Conservation (phyloP, 164 flowering plant genomes). For the Aristolochia californica region DNA sequence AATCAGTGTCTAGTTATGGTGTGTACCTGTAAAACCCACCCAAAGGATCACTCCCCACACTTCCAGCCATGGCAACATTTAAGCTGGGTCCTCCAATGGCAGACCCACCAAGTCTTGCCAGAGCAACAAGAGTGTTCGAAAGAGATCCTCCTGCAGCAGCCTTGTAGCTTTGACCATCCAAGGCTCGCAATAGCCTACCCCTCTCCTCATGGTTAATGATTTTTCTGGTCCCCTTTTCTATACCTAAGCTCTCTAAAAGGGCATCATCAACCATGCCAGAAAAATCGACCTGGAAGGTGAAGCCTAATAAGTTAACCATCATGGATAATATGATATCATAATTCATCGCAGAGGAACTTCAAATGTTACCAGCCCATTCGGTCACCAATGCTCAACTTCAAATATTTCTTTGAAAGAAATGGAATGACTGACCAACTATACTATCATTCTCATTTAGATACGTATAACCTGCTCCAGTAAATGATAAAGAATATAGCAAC, state of each 20-base stretch:
- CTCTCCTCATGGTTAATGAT: constrained; percentile 88
- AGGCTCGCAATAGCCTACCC: constrained; percentile 78
- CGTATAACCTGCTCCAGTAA: too few relatives aligned
- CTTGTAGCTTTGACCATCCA: constrained; percentile 98
- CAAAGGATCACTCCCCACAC: constrained; percentile 87
- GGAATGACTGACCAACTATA: too few relatives aligned
- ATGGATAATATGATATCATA: too few relatives aligned
- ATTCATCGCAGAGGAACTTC: too few relatives aligned
- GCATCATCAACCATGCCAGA: constrained; percentile 81
- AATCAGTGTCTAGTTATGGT: background rate
- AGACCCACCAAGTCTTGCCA: constrained; percentile 71
- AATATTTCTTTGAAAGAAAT: too few relatives aligned
- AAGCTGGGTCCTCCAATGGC: constrained; percentile 48
- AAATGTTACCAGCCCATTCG: too few relatives aligned
- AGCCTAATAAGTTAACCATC: background rate
- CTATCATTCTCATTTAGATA: too few relatives aligned
- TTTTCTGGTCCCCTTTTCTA: constrained; percentile 87
- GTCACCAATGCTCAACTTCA: too few relatives aligned
- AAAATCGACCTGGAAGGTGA: constrained; percentile 70
- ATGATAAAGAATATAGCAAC: too few relatives aligned
- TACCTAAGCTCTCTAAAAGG: constrained; percentile 56
- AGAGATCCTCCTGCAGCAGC: constrained; percentile 99
- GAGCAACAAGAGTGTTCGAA: constrained; percentile 80
- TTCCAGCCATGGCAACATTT: constrained; percentile 88
- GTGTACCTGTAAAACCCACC: constrained; percentile 83